Evolutionary conservation across 345 rosid genomes (phyloP).

Genomic region (Dovyalis caffra): DNA sequence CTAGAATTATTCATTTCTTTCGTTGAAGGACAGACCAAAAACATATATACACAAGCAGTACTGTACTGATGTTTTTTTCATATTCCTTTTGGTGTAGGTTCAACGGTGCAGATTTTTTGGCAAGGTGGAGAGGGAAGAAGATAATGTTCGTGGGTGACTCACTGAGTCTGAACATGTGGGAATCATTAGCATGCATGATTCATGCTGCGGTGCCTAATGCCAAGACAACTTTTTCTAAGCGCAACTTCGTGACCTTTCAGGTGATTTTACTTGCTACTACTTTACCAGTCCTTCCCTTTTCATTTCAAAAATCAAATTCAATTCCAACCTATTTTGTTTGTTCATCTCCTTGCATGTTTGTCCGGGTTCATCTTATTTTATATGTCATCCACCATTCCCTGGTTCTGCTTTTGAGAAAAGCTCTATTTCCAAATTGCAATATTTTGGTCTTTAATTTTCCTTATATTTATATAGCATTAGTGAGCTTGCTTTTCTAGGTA

Average conservation of each 20-base stretch:
- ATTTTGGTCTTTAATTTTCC: not conserved
- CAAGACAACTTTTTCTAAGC: conserved; percentile 46
- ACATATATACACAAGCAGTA: no score
- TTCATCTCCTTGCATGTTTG: conserved; percentile 10
- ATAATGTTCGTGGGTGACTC: conserved; percentile 99
- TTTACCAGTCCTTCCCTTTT: not conserved
- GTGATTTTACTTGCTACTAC: conserved; percentile 30
- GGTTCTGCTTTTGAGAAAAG: conserved; percentile 3
- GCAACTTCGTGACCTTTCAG: conserved; percentile 58
- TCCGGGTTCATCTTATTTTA: not conserved
- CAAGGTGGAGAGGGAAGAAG: conserved; percentile 76
- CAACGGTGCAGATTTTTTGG: conserved; percentile 61
- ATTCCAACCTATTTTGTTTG: not conserved
- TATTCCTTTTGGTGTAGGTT: conserved; percentile 41
- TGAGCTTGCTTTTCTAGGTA: not conserved
- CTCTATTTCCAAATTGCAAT: not conserved
- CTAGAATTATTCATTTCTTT: not conserved
- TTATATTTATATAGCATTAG: not conserved
- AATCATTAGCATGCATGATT: conserved; percentile 86
- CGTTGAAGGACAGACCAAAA: not conserved
- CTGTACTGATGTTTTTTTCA: not conserved
- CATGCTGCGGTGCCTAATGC: conserved; percentile 82
- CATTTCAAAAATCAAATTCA: conserved; percentile 1
- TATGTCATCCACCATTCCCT: not conserved
- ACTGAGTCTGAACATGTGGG: conserved; percentile 98